phyloP scores from a whole-genome alignment of 495 filamentous ascomycete genomes.

The Wilcoxina mikolae region DNA sequence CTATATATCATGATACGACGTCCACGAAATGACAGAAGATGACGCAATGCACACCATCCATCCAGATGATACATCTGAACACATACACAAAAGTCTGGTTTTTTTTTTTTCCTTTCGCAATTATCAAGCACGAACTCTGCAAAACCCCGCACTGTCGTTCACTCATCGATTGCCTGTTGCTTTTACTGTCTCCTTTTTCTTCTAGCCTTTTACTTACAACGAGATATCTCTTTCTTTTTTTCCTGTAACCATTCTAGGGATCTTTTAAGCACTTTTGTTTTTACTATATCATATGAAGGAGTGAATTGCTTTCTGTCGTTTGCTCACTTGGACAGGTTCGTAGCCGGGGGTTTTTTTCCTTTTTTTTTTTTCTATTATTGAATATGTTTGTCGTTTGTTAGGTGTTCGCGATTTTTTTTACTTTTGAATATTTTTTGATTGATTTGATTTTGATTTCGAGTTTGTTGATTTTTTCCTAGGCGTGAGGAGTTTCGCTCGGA shows the following conservation, averaged over 20 bases:
- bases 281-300: not conserved
- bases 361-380: constrained; percentile 7
- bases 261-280: not conserved
- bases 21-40: constrained; percentile 15
- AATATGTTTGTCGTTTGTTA: too few species aligned
- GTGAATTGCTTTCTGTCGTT: not conserved
- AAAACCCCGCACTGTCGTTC: not conserved
- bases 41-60: constrained; percentile 1
- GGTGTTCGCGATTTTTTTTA: constrained; percentile 3
- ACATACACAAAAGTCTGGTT: not conserved
- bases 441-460: not conserved
- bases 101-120: too few species aligned
- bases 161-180: not conserved
- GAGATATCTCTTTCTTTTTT: constrained; percentile 11
- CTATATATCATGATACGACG: constrained; percentile 5
- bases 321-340: not conserved
- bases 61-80: not conserved
- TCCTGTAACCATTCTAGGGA: constrained; percentile 8
- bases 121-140: not conserved
- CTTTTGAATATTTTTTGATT: constrained; percentile 7
- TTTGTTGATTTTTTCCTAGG: too few species aligned
- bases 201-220: constrained; percentile 6
- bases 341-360: not conserved
- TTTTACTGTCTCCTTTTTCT: constrained; percentile 4
- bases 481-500: too few species aligned